Conservation (phyloP, 2,329 filamentous ascomycete species). For the Lasiodiplodia citricola region DNA sequence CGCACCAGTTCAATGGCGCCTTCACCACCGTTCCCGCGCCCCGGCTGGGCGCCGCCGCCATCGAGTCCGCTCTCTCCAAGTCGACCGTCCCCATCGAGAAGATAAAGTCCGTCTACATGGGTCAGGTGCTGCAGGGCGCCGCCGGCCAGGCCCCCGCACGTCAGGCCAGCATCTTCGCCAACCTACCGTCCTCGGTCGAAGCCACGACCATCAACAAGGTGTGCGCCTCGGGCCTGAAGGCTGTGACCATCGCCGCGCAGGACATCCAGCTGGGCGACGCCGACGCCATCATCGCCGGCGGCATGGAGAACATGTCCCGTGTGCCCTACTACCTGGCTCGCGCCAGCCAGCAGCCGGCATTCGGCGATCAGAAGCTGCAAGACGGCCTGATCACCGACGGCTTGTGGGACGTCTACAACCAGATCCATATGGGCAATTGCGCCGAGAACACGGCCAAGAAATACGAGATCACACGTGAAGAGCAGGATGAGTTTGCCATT, state of each 20-base stretch:
- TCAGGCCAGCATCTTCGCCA: slow-evolving; percentile 88
- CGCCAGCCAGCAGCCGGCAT: slow-evolving; percentile 79
- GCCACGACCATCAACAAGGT: slow-evolving; percentile 97
- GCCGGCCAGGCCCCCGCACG: slow-evolving; percentile 91
- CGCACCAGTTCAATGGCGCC: slow-evolving; percentile 86
- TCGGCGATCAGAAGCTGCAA: slow-evolving; percentile 85
- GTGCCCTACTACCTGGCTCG: slow-evolving; percentile 90
- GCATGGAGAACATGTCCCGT: slow-evolving; percentile 97
- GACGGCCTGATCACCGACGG: slow-evolving; percentile 95
- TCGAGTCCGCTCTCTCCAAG: slow-evolving; percentile 87
- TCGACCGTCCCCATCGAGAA: slow-evolving; percentile 80
- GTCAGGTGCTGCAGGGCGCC: slow-evolving; percentile 84
- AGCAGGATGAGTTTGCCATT: slow-evolving; percentile 91
- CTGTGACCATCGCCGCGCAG: slow-evolving; percentile 86
- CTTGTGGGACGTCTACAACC: slow-evolving; percentile 93
- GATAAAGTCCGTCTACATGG: slow-evolving; percentile 96
- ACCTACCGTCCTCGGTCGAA: slow-evolving; percentile 80
- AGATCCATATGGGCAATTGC: slow-evolving; percentile 98
- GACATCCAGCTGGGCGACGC: slow-evolving; percentile 92
- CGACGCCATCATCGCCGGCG: slow-evolving; percentile 88
- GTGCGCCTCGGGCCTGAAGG: slow-evolving; percentile 93
- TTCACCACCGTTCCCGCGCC: slow-evolving; percentile 83
- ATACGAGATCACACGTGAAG: slow-evolving; percentile 76
- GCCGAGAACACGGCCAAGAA: slow-evolving; percentile 95
- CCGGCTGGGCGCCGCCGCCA: slow-evolving; percentile 86